These are phyloP conservation scores for Penicillium oxalicum DNA, from an alignment of 2,329 filamentous ascomycete species.

Conservation along the genomic window DNA sequence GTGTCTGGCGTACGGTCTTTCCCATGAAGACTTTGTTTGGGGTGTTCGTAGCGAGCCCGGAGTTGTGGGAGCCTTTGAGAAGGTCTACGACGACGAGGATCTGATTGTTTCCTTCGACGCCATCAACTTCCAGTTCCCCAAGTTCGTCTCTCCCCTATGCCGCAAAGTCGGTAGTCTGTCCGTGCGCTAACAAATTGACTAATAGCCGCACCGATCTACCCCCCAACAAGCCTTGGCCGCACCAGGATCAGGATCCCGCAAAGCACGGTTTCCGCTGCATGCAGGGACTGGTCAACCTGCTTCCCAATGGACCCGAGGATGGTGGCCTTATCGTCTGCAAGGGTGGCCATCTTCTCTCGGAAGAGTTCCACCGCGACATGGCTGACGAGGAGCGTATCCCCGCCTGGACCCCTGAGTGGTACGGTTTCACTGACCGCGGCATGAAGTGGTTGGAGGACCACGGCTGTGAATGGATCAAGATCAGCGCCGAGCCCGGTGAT, in stretches of 20 bases:
- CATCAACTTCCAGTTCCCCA: conserved; percentile 43
- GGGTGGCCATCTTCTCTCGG: conserved; percentile 26
- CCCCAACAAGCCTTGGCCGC: conserved; percentile 42
- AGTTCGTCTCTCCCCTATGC: conserved; percentile 11
- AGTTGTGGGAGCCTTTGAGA: conserved; percentile 43
- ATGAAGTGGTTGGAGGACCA: conserved; percentile 31
- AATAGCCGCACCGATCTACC: conserved; percentile 15
- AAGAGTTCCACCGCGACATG: conserved; percentile 29
- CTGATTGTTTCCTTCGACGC: conserved; percentile 48
- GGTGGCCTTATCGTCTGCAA: conserved; percentile 34
- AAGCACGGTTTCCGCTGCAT: conserved; percentile 47
- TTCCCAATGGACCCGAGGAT: conserved; percentile 32
- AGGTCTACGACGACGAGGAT: conserved; percentile 43
- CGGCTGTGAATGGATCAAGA: conserved; percentile 30
- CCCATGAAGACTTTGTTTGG: conserved; percentile 48
- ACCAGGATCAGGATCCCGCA: conserved; percentile 43
- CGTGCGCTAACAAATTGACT: background rate
- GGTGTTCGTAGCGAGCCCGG: conserved; percentile 45
- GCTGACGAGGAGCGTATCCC: conserved; percentile 22
- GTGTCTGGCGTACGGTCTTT: conserved; percentile 43
- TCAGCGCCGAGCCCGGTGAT: conserved; percentile 41
- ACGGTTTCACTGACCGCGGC: conserved; percentile 24
- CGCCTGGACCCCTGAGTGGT: conserved; percentile 28
- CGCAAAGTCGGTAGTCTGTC: background rate
- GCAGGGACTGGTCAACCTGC: conserved; percentile 47